Conservation (phyloP, 768 basidiomycete species). For the Mycena amicta region DNA sequence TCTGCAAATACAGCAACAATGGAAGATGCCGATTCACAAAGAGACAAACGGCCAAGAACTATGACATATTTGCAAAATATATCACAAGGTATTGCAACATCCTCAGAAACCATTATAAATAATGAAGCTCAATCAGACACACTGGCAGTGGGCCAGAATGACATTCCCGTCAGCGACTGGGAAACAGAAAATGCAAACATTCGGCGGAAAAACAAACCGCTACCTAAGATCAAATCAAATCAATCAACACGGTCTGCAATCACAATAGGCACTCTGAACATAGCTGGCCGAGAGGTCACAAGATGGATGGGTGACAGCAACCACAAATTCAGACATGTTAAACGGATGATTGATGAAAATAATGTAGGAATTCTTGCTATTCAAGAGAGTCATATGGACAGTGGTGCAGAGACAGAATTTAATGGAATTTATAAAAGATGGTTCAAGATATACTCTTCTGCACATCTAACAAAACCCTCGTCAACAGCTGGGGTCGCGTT, state of each 20-base stretch:
- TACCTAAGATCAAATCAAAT: constrained; percentile 2
- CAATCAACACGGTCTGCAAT: constrained; percentile 1
- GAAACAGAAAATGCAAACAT: not conserved
- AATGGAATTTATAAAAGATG: not conserved
- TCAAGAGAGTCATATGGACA: constrained; percentile 25
- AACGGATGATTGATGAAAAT: constrained; percentile 12
- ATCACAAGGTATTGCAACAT: no score
- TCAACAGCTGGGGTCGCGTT: constrained; percentile 23
- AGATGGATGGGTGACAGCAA: not conserved
- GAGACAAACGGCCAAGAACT: not conserved
- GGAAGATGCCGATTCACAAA: not conserved
- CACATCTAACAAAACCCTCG: not conserved
- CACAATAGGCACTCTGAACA: constrained; percentile 10
- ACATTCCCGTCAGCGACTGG: not conserved
- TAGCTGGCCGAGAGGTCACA: constrained; percentile 12
- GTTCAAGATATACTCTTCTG: constrained; percentile 9
- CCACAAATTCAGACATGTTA: constrained; percentile 24
- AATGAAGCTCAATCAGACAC: no score
- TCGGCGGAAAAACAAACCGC: not conserved
- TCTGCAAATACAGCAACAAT: not conserved
- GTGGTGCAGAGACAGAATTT: constrained; percentile 2
- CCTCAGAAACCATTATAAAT: no score
- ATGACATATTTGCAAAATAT: not conserved
- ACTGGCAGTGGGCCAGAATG: not conserved
- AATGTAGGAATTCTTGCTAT: constrained; percentile 23